Conservation (phyloP, 345 rosid genomes). For the Dipteronia sinensis region DNA sequence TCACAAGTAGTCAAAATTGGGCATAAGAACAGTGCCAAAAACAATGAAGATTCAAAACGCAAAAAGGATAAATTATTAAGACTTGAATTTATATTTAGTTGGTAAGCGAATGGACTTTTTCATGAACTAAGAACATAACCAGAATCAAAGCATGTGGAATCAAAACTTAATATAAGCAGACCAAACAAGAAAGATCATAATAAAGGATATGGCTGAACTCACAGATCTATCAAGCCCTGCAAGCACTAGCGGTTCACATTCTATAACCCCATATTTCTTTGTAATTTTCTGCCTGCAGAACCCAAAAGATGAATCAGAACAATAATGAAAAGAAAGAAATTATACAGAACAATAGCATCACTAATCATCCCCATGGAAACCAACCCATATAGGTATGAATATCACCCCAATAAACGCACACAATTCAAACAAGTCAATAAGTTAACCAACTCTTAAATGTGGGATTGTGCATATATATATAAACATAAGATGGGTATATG, state of each 20-base stretch:
- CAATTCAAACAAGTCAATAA: constrained; percentile 5
- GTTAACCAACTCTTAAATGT: constrained; percentile 7
- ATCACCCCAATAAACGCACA: background rate
- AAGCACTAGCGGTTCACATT: constrained; percentile 79
- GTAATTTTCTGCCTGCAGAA: constrained; percentile 58
- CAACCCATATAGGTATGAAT: background rate
- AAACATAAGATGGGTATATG: background rate
- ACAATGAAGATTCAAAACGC: background rate
- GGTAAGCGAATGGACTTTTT: background rate
- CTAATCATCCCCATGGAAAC: background rate
- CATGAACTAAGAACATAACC: background rate
- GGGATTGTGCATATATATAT: constrained; percentile 4
- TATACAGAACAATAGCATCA: constrained; percentile 2
- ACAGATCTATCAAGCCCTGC: constrained; percentile 80
- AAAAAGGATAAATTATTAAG: constrained; percentile 7
- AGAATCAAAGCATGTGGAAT: constrained; percentile 15
- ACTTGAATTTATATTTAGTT: background rate
- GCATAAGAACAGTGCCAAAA: background rate
- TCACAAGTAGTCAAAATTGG: background rate
- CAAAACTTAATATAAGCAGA: background rate
- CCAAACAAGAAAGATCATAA: constrained; percentile 4
- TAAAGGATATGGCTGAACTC: constrained; percentile 40
- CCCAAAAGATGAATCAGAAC: constrained; percentile 19
- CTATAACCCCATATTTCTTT: constrained; percentile 83
- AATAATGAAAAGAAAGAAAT: background rate